Evolutionary conservation across 306 rosid genomes (phyloP), one percentile per base, ranked within the genome.

Genomic region (Prinsepia uniflora): DNA sequence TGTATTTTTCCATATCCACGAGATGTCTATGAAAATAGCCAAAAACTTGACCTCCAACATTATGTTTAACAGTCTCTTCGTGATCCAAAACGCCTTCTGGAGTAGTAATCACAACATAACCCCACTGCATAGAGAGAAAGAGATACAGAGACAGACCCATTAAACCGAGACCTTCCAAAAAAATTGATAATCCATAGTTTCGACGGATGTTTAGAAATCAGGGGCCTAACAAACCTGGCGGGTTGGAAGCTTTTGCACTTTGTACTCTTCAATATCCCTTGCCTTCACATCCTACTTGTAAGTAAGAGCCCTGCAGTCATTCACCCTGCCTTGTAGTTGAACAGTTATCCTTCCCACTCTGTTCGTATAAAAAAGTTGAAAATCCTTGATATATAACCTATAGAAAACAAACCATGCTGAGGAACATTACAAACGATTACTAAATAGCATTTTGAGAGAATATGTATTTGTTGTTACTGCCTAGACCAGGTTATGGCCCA

Each of bases 41-140:
- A 75, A 87, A 88, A 79, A 90, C 91, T 80, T 90, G 96, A 65
- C 96, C 94, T 8, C 94, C 86, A 65, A 82, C 96, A 44, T 91
- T 89, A 69, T 82, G 80, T 65, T 41, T 81, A 5, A 86, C 74
- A 22, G 96, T 95, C 83, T 87, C 97, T 80, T 94, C 98, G 59
- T 94, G 96, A 83, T 94, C 98, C 91, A 94, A 79, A 78, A 94
- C 82, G 63, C 97, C 97, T 30, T 94, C 96, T 0, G 98, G 97
- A 55, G 98, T 90, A 40, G 98, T 84, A 67, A 94, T 81, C 81
- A 90, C 97, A 72, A 94, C 89, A 84, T 90, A 89, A 76, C 98
- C 98, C 98, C 98, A 94, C 98, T 87, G 96, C 86, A 86, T 10
- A 49, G 19, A 72, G 63, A 61, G 55, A 83, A 62, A 62, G 20